Conservation (phyloP, 495 filamentous ascomycete species). For the Penicillium egyptiacum region DNA sequence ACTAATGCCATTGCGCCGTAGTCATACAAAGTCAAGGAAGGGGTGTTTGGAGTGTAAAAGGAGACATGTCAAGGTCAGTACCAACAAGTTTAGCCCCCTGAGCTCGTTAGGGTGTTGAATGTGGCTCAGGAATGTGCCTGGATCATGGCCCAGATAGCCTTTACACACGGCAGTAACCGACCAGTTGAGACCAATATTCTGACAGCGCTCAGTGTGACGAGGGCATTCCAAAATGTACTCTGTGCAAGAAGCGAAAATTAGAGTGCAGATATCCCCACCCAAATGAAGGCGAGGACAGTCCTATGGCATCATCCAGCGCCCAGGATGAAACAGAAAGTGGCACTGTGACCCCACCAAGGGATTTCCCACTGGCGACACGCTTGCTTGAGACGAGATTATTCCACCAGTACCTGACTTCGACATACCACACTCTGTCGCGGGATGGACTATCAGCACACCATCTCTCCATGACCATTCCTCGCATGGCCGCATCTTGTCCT, state of each 20-base stretch:
- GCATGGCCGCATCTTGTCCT: slow-evolving; percentile 42
- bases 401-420: slow-evolving; percentile 41
- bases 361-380: slow-evolving; percentile 24
- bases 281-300: slow-evolving; percentile 30
- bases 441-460: slow-evolving; percentile 35
- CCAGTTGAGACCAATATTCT: not conserved
- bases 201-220: slow-evolving; percentile 38
- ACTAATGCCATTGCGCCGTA: slow-evolving; percentile 32
- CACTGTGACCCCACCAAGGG: slow-evolving; percentile 5
- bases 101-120: not conserved
- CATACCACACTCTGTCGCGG: slow-evolving; percentile 32
- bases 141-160: not conserved
- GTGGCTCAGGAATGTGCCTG: not conserved
- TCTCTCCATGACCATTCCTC: slow-evolving; percentile 44
- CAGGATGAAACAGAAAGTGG: slow-evolving; percentile 28
- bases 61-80: slow-evolving; percentile 40
- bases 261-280: slow-evolving; percentile 38
- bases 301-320: slow-evolving; percentile 23
- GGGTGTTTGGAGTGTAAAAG: slow-evolving; percentile 43
- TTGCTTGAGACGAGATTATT: slow-evolving; percentile 43
- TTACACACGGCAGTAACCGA: not conserved
- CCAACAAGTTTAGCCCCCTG: not conserved
- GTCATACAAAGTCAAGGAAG: slow-evolving; percentile 41
- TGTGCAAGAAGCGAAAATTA: slow-evolving; percentile 40
- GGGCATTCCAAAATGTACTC: slow-evolving; percentile 32